phyloP scores from a whole-genome alignment of 495 filamentous ascomycete species.

The Hypoxylon fuscum region DNA sequence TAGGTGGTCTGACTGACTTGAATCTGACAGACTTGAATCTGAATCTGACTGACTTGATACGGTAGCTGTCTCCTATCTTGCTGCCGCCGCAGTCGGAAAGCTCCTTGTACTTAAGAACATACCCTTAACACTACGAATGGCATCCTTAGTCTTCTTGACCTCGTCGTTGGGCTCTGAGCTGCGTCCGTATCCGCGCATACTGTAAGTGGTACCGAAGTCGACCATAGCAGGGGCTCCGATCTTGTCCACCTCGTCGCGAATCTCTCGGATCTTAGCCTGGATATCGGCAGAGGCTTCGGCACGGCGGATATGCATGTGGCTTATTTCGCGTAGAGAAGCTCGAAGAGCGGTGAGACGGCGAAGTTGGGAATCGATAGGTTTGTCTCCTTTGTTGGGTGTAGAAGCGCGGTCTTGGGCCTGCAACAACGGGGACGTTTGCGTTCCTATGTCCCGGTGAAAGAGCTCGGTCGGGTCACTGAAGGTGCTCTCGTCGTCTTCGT shows the following conservation, averaged over 20 bases:
- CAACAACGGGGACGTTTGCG: constrained; percentile 74
- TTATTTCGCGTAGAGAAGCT: constrained; percentile 63
- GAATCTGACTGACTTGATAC: neutral
- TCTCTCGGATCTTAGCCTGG: constrained; percentile 54
- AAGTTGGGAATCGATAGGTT: constrained; percentile 51
- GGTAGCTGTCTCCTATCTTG: constrained; percentile 35
- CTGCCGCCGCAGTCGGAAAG: constrained; percentile 55
- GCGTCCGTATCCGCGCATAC: constrained; percentile 53
- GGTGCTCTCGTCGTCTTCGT: constrained; percentile 50
- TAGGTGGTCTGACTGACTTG: too few relatives aligned
- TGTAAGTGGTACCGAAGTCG: constrained; percentile 41
- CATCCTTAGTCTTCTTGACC: constrained; percentile 77
- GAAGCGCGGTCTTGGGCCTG: constrained; percentile 48
- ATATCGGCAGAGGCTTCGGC: constrained; percentile 50
- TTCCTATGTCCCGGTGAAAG: constrained; percentile 88
- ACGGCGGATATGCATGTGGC: constrained; percentile 52
- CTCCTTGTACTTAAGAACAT: constrained; percentile 81
- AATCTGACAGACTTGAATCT: too few relatives aligned
- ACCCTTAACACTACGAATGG: constrained; percentile 93
- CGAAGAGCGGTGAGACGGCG: constrained; percentile 46
- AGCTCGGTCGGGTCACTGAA: constrained; percentile 79
- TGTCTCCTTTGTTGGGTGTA: constrained; percentile 51
- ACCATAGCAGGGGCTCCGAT: constrained; percentile 48
- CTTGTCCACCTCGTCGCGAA: constrained; percentile 58
- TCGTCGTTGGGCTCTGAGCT: constrained; percentile 73